A percentile compares a stretch with the other conserved stretches of the same genome.
These are phyloP conservation scores for Ramularia endophylla DNA, from an alignment of 2,329 filamentous ascomycete genomes.

Conservation along the genomic window DNA sequence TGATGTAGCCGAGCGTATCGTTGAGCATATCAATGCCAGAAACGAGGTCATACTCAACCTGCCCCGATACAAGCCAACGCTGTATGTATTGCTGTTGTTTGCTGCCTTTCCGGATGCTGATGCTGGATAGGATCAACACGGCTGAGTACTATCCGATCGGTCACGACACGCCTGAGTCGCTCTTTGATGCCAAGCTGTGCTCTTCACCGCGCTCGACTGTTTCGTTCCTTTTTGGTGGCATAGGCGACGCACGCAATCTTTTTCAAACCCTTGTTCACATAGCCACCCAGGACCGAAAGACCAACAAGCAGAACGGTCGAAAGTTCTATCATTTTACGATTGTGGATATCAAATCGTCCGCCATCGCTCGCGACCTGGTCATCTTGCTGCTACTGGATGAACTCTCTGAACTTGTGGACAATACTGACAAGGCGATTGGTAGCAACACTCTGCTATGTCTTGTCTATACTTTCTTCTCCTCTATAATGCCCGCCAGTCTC, in stretches of 20 bases:
- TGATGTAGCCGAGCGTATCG: too few species aligned
- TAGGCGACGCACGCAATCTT: constrained; percentile 9
- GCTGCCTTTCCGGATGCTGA: background rate
- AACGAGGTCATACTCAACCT: constrained; percentile 3
- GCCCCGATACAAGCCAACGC: constrained; percentile 6
- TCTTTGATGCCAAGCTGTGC: constrained; percentile 4
- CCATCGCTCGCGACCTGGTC: constrained; percentile 7
- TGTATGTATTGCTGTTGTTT: background rate
- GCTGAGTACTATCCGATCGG: constrained; percentile 10
- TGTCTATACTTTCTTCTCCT: constrained; percentile 10
- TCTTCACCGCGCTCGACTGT: constrained; percentile 2
- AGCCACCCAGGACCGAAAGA: background rate
- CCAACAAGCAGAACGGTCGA: background rate
- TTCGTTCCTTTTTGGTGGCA: constrained; percentile 9
- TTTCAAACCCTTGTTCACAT: constrained; percentile 5
- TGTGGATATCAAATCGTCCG: constrained; percentile 7
- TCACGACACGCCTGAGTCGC: constrained; percentile 10
- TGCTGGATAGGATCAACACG: constrained; percentile 1
- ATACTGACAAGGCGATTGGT: background rate
- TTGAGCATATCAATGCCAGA: too few species aligned
- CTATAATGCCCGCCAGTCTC: constrained; percentile 10
- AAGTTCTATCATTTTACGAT: constrained; percentile 12
- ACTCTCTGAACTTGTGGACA: background rate
- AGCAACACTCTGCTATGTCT: constrained; percentile 2
- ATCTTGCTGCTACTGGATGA: constrained; percentile 4